Evolutionary conservation across 495 filamentous ascomycete genomes (phyloP), one percentile per base, ranked within the genome.

Genomic region (Tricharina praecox): DNA sequence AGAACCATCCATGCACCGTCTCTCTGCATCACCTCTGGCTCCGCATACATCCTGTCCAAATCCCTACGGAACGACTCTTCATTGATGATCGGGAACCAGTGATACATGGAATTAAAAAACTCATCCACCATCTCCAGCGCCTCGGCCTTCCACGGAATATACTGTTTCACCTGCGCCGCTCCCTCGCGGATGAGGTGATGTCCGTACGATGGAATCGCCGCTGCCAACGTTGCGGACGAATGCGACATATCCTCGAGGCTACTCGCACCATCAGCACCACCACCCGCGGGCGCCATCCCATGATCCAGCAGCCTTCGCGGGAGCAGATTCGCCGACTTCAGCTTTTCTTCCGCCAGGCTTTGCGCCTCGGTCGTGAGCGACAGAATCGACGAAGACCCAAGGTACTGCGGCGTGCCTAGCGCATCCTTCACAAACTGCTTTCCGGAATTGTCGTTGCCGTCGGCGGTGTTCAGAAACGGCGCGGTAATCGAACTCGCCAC

Each of bases 1-100:
- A 55, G 58, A 24, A 59, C 55, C 3, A 59, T 39, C 55, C 55
- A 59, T 11, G 55, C 50, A 4, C 51, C 52, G 36, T 59, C 56
- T 7, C 23, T 26, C 18, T 43, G n/a, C 10, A 42, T 19, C 20
- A 23, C 15, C 15, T 49, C 18, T 3, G 23, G 23, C 10, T 49
- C 26, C 8, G 34, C 34, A 42, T 49, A 49, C 35, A 41, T 49
- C 18, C 26, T 11, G 16, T 41, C 46, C 11, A 49, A 8, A 25
- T 41, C 32, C 11, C 10, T 19, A 11, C 33, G 34, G 35, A 49
- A 49, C 10, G 16, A 8, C 11, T n/a, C 25, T 16, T 49, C 35
- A 15, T 49, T 18, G n/a, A 49, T 25, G 34, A 49, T 37, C 2
- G 48, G 39, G 28, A 30, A 45, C 20, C 20, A 26, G 18, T 13